phyloP scores from a whole-genome alignment of 1,284 basidiomycete species.

The Apiotrichum domesticum region DNA sequence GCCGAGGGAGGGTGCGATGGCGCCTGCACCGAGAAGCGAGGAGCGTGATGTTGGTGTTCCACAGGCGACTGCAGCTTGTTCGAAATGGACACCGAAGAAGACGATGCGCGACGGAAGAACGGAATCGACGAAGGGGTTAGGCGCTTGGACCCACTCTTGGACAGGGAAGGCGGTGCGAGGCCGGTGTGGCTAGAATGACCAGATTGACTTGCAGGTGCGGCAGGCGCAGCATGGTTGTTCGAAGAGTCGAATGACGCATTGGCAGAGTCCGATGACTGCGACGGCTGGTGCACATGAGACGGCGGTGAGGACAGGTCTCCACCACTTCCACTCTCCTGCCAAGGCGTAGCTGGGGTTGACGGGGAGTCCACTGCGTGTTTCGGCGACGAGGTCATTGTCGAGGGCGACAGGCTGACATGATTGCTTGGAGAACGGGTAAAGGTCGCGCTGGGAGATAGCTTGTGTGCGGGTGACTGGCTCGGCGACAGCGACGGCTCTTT shows the following conservation, averaged over 20 bases:
- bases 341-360: slow-evolving; percentile 24
- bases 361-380: slow-evolving; percentile 4
- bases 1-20: slow-evolving; percentile 2
- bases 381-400: background rate
- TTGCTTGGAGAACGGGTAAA: slow-evolving; percentile 10
- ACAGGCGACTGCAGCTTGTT: slow-evolving; percentile 15
- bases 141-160: slow-evolving; percentile 48
- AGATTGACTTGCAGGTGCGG: background rate
- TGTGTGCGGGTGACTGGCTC: slow-evolving; percentile 18
- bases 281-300: slow-evolving; percentile 5
- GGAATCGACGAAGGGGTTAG: slow-evolving; percentile 91
- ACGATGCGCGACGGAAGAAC: slow-evolving; percentile 88
- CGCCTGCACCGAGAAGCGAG: slow-evolving; percentile 14
- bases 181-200: background rate
- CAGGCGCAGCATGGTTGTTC: slow-evolving; percentile 22
- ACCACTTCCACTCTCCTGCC: slow-evolving; percentile 24
- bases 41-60: slow-evolving; percentile 2
- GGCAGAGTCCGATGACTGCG: slow-evolving; percentile 12
- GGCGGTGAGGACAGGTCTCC: slow-evolving; percentile 23
- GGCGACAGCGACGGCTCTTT: slow-evolving; percentile 14
- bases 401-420: background rate
- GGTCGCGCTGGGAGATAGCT: slow-evolving; percentile 17
- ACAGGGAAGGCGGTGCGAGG: slow-evolving; percentile 10
- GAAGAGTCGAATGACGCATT: slow-evolving; percentile 6
- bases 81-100: slow-evolving; percentile 55